phyloP scores from a whole-genome alignment of 176 grass and related monocot species.

The Lolium rigidum region DNA sequence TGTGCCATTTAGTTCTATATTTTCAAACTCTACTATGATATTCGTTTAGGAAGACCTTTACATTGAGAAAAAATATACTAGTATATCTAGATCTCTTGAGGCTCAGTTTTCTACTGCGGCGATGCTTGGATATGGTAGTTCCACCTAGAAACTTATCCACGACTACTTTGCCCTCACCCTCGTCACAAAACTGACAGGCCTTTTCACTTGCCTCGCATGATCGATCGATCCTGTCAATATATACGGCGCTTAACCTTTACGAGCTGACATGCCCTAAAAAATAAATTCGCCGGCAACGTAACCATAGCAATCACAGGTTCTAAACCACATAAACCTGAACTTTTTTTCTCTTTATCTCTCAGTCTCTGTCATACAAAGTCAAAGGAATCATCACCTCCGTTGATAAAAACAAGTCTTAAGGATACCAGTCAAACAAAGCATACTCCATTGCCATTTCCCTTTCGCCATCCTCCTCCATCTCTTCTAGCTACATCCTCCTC shows the following conservation, averaged over 20 bases:
- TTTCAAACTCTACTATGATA: neutral
- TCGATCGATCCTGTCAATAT: neutral
- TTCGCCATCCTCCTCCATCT: neutral
- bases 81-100: neutral
- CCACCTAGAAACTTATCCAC: neutral
- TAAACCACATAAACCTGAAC: neutral
- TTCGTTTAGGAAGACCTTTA: neutral
- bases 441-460: neutral
- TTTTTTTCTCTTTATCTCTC: neutral
- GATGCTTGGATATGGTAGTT: neutral
- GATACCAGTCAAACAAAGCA: neutral
- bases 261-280: neutral
- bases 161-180: neutral
- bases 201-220: slow-evolving; percentile 7
- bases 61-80: neutral
- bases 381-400: neutral
- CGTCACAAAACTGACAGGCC: neutral
- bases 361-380: neutral
- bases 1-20: neutral
- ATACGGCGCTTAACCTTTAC: neutral
- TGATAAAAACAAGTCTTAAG: neutral
- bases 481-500: neutral
- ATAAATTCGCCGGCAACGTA: neutral
- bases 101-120: neutral
- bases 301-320: neutral